Evolutionary conservation across 225 moss, liverwort and hornwort species (phyloP), one percentile per base, ranked within the genome.

Genomic region (Pseudisothecium myosuroides): DNA sequence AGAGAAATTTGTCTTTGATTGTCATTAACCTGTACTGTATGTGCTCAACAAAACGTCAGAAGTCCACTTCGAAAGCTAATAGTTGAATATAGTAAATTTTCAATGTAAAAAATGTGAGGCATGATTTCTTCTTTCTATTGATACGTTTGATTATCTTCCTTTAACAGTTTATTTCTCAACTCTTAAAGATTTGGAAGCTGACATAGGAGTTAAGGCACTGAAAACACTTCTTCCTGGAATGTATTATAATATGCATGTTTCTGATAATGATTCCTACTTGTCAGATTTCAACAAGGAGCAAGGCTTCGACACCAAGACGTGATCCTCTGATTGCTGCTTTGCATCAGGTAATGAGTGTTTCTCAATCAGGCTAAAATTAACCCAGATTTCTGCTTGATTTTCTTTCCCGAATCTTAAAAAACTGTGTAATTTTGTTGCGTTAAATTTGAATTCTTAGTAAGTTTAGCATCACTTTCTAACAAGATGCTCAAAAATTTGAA

Each of bases 231-330:
- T 79, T 52, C 65, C 9, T 37, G 37, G 10, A 80, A 63, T 34
- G 55, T 45, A 36, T 56, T 28, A 7, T 72, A 34, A 28, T 23
- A 17, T 65, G 61, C 61, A 37, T 80, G 63, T 52, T 83, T 80
- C 62, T 77, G 54, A 84, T 80, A 14, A 45, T 55, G 79, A 63
- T 27, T 86, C 31, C 12, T 66, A 13, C 47, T 79, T 76, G 26
- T 64, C 89, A 94, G 94, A 91, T 94, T 82, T 94, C 94, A 81
- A 86, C 87, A 52, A 91, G 93, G 87, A 91, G 80, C 74, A 94
- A 91, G 59, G 87, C 56, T 54, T 78, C 90, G 80, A 92, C 94
- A 23, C 93, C 92, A 80, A 92, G 83, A 80, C 94, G 93, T 60
- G 91, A 92, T 82, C 69, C 56, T 80, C 69, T 94, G 50, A 93